Evolutionary conservation across 257 asterid genomes (phyloP), one percentile per base, ranked within the genome.

Genomic region (Solanum rostratum): DNA sequence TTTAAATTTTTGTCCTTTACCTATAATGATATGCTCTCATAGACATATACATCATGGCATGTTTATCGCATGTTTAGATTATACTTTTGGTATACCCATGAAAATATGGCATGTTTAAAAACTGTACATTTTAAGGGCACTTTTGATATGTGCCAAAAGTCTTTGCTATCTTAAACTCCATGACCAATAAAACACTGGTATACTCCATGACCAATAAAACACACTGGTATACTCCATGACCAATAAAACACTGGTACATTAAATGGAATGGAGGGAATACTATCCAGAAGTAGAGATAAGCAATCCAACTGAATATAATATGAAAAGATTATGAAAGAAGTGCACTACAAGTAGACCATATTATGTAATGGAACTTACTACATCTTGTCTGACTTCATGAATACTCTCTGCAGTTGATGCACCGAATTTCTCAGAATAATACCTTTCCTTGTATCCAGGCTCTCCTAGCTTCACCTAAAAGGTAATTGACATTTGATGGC

Each of bases 381-480:
- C 91, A 49, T 96, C 98, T 85, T 57, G 90, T 88, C 92, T 91
- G 66, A 92, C 88, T 91, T 92, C 96, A 55, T 93, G 90, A 46
- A 95, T 90, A 86, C 90, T 88, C 88, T 90, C 93, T 46, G 93
- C 90, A 46, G 88, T 93, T 55, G 95, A 91, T 41, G 89, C 57
- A 73, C 92, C 93, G 71, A 96, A 96, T 88, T 96, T 96, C 92
- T 94, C 98, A 83, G 92, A 86, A 91, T 96, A 96, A 84, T 96
- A 96, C 86, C 99, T 93, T 80, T 93, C 99, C 86, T 92, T 95
- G 89, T 95, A 96, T 88, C 99, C 99, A 81, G 98, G 99, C 89
- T 95, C 98, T 85, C 99, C 98, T 79, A 96, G 88, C 86, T 89
- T 93, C 86, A 96, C 93, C 99, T 96, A 94, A 84, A 73, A 83